Base-by-base conservation (phyloP, 73 alveolate species). In the Tetrahymena thermophila region DNA sequence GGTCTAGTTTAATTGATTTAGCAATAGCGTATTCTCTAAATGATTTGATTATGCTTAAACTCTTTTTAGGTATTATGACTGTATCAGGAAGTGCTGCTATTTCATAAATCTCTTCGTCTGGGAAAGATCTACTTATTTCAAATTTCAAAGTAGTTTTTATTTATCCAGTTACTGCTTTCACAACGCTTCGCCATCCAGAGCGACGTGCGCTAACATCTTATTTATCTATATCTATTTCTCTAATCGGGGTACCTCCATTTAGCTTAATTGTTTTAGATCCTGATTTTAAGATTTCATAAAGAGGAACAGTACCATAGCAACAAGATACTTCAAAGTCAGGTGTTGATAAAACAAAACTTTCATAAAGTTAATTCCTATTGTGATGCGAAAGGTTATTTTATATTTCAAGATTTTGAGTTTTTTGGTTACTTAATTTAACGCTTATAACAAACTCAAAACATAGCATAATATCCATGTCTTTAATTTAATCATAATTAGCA, bases 161-260 rank as follows among this genome's bases (percentile, higher is more conserved):
- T 11, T 42, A 84, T 6, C 94, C 71, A 3, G 97, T 50, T 21
- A 95, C 43, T n/a, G 97, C 95, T 93, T 95, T 95, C 35, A 95
- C 95, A 19, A 95, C 95, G 2, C 95, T 85, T 93, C 97, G 89
- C 97, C 97, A 95, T 10, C 97, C 97, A 85, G 93, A 85, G n/a
- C 97, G 58, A 44, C 94, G 85, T 15, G 97, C 85, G 55, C 97
- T 85, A 0, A 95, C 55, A 89, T 95, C 97, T 50, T 85, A 43
- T 85, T 85, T 50, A 19, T 95, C 97, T 17, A 95, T 95, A 9
- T 94, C 56, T 28, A 95, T 89, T 28, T 95, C 97, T 89, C 94
- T 95, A 16, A 89, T 42, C 9, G 97, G 97, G 35, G 97, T 93
- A 50, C 97, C 97, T 44, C 97, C 97, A 42, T 89, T 85, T 19